Percentiles rank a stretch among this genome's conserved stretches.
Conservation (phyloP, 768 basidiomycete genomes). For the Calvatia gigantea region DNA sequence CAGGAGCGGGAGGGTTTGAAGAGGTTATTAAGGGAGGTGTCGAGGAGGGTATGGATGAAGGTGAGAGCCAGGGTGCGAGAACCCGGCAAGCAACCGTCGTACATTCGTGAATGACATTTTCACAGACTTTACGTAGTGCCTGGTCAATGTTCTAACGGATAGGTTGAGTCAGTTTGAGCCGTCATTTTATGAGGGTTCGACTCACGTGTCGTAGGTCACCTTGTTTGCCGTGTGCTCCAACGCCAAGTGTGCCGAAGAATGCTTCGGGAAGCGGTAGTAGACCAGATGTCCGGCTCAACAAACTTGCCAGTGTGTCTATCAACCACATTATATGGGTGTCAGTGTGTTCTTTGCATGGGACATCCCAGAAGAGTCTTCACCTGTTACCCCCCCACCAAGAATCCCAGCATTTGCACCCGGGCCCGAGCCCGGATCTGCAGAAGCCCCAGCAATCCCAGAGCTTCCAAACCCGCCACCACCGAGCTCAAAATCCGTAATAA, state of each 20-base stretch:
- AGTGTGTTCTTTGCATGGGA: neutral
- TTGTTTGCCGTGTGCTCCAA: conserved; percentile 51
- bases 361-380: conserved; percentile 26
- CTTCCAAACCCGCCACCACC: conserved; percentile 25
- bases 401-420: too few relatives aligned
- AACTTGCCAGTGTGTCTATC: conserved; percentile 52
- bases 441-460: conserved; percentile 10
- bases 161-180: neutral
- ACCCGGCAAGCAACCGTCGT: conserved; percentile 54
- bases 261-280: conserved; percentile 54
- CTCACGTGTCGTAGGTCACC: conserved; percentile 65
- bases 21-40: conserved; percentile 2
- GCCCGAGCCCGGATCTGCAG: conserved; percentile 13
- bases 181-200: neutral
- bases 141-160: conserved; percentile 73
- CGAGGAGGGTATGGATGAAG: conserved; percentile 28
- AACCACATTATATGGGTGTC: neutral
- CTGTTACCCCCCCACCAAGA: conserved; percentile 49
- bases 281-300: conserved; percentile 58
- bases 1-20: neutral
- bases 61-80: conserved; percentile 61
- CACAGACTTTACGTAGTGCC: conserved; percentile 81
- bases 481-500: conserved; percentile 67
- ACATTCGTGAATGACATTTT: conserved; percentile 71
- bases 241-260: conserved; percentile 66